Evolutionary conservation across 768 basidiomycete species (phyloP).

Genomic region (Termitomyces heimii): DNA sequence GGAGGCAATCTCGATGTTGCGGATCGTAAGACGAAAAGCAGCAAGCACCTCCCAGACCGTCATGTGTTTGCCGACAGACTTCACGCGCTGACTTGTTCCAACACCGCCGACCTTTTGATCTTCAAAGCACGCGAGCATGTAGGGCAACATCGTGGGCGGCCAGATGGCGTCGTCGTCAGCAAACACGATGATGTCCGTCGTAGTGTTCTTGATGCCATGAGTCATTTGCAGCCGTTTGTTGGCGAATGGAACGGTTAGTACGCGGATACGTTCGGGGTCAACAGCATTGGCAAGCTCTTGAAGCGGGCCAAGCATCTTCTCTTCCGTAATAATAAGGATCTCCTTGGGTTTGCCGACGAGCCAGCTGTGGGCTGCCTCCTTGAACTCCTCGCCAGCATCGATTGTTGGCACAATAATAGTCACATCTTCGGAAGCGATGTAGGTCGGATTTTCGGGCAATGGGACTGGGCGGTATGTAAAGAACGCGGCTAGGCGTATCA

Average conservation of each 20-base stretch:
- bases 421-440: slow-evolving; percentile 86
- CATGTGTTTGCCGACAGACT: slow-evolving; percentile 70
- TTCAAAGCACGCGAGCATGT: slow-evolving; percentile 87
- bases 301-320: slow-evolving; percentile 84
- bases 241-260: slow-evolving; percentile 87
- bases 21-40: slow-evolving; percentile 86
- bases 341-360: slow-evolving; percentile 88
- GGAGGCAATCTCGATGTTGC: slow-evolving; percentile 88
- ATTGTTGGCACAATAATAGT: slow-evolving; percentile 96
- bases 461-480: slow-evolving; percentile 85
- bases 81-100: slow-evolving; percentile 86
- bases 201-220: slow-evolving; percentile 86
- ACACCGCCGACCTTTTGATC: slow-evolving; percentile 93
- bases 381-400: slow-evolving; percentile 94
- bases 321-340: slow-evolving; percentile 67
- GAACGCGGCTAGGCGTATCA: slow-evolving; percentile 78
- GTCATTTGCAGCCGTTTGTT: slow-evolving; percentile 94
- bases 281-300: slow-evolving; percentile 87
- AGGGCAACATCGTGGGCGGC: slow-evolving; percentile 88
- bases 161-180: slow-evolving; percentile 96
- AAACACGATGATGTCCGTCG: slow-evolving; percentile 91
- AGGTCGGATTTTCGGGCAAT: slow-evolving; percentile 85
- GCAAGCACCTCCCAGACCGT: slow-evolving; percentile 96
- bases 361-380: slow-evolving; percentile 90
- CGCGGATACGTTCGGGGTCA: slow-evolving; percentile 78